Base-by-base conservation (phyloP, 805 yeast species). In the Starmera quercuum region DNA sequence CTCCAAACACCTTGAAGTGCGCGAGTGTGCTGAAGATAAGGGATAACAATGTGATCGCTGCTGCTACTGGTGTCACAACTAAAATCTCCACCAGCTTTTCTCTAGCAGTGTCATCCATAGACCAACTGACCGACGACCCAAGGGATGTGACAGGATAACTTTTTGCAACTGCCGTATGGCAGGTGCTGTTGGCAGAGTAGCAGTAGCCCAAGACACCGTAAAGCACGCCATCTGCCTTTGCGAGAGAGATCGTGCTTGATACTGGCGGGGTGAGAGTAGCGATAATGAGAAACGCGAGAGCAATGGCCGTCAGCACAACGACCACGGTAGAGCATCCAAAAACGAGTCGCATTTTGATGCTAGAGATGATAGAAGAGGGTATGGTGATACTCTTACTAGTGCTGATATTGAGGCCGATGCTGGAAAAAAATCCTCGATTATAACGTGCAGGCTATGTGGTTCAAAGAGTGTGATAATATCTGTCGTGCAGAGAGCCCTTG, bases 181-280 rank as follows among this genome's bases (percentile, higher is more conserved):
- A 77, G 1, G 39, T 16, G 8, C 47, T 39, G 4, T 44, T 39
- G 2, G 51, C 47, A 4, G 42, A 38, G 4, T 48, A 27, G 49
- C 92, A 83, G 50, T 69, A 74, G 3, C 92, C 92, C 49, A 83
- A 71, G 2, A 74, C 70, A 21, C 92, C 92, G 52, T 68, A 83
- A 3, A 62, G 58, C 41, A 60, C 58, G 27, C 55, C 51, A 15
- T 58, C 58, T 22, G 75, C 65, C 22, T 64, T 51, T 6, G 78
- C 78, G 11, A 83, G 44, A 4, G 62, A 60, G 30, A 83, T 64
- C 6, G 64, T 47, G 3, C 56, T 40, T 7, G 70, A 61, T 2
- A 75, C 75, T 0, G 94, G 90, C 9, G 74, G 66, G 1, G 85
- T 68, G 18, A 83, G 63, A 14, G 76, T 65, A 3, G 80, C 74